Evolutionary conservation across 176 grass and related monocot species (phyloP).

Genomic region (Oryza australiensis): DNA sequence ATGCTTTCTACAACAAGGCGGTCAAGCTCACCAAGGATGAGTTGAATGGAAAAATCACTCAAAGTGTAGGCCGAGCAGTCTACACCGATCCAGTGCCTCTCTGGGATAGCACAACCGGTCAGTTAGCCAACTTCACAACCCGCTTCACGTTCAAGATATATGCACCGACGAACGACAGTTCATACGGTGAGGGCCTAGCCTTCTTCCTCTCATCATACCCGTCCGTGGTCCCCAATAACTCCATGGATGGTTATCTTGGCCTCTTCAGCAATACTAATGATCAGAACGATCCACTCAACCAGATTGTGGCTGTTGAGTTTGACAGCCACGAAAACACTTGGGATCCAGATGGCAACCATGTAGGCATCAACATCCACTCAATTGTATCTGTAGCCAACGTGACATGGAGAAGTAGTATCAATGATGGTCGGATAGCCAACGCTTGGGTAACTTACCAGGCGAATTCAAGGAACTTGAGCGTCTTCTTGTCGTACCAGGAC

Average conservation of each 20-base stretch:
- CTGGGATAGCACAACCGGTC: conserved; percentile 48
- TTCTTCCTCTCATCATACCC: conserved; percentile 67
- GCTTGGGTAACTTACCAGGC: conserved; percentile 61
- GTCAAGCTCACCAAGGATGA: conserved; percentile 65
- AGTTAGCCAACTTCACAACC: conserved; percentile 58
- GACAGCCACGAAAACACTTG: conserved; percentile 45
- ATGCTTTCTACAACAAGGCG: conserved; percentile 54
- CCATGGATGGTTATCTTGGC: conserved; percentile 41
- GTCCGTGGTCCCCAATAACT: conserved; percentile 41
- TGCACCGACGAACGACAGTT: background rate
- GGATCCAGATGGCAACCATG: conserved; percentile 55
- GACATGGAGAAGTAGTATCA: conserved; percentile 50
- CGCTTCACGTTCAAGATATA: conserved; percentile 59
- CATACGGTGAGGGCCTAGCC: conserved; percentile 50
- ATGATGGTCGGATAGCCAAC: conserved; percentile 45
- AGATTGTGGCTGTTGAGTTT: conserved; percentile 60
- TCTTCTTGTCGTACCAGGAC: conserved; percentile 58
- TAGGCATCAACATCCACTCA: conserved; percentile 58
- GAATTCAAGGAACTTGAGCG: conserved; percentile 51
- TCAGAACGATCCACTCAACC: conserved; percentile 10
- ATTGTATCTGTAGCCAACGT: conserved; percentile 32
- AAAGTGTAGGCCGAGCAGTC: conserved; percentile 52
- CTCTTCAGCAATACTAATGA: conserved; percentile 35
- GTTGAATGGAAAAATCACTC: conserved; percentile 13
- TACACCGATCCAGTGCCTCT: conserved; percentile 51